Evolutionary conservation across 2,329 filamentous ascomycete species (phyloP).

Genomic region (Cryphonectria carpinicola): DNA sequence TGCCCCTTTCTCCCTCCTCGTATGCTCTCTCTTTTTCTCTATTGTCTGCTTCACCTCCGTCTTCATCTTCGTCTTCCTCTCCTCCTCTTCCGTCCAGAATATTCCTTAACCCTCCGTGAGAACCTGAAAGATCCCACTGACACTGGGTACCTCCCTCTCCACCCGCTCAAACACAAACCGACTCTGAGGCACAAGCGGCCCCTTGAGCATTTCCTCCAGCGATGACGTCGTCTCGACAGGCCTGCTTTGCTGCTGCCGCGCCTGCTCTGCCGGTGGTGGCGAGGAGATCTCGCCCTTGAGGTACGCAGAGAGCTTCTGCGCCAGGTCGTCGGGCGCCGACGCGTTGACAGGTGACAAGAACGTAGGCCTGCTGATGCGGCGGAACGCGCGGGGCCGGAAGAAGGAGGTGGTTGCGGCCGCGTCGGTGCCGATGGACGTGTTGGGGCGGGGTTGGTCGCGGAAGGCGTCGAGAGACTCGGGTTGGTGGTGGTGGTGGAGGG

Average conservation of each 20-base stretch:
- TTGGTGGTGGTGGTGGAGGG: conserved; percentile 7
- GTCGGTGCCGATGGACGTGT: conserved; percentile 21
- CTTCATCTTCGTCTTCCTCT: background rate
- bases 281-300: conserved; percentile 18
- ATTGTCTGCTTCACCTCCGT: too few relatives aligned
- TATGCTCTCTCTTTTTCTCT: background rate
- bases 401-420: conserved; percentile 12
- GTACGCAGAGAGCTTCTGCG: conserved; percentile 25
- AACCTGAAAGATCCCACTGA: conserved; percentile 28
- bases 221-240: conserved; percentile 6
- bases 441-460: conserved; percentile 14
- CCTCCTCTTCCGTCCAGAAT: too few relatives aligned
- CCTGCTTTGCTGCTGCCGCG: background rate
- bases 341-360: conserved; percentile 25
- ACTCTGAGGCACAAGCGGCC: conserved; percentile 17
- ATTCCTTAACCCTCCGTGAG: conserved; percentile 20
- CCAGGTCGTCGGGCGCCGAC: conserved; percentile 23
- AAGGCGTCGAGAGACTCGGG: background rate
- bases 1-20: background rate
- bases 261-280: background rate
- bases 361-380: conserved; percentile 28
- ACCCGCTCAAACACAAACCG: conserved; percentile 16
- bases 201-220: conserved; percentile 28
- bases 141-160: conserved; percentile 22
- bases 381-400: conserved; percentile 25